A percentile compares a stretch with the other conserved stretches of the same genome.
These are phyloP conservation scores for Metrosideros polymorpha DNA, from an alignment of 441 rosid genomes.

Conservation along the genomic window DNA sequence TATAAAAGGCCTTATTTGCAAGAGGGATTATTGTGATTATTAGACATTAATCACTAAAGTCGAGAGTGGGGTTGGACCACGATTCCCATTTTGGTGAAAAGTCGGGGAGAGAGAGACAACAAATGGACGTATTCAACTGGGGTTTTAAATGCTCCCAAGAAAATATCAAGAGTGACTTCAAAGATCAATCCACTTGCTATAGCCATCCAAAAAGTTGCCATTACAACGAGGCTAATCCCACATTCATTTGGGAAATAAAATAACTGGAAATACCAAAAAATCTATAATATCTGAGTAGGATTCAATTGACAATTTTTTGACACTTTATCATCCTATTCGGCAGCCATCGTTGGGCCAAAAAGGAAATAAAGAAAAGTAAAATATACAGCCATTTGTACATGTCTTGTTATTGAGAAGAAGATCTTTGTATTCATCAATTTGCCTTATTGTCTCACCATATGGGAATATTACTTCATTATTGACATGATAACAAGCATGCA, in stretches of 20 bases:
- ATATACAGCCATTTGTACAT: not conserved
- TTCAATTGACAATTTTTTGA: not conserved
- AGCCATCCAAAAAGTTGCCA: not conserved
- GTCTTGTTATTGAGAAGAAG: not conserved
- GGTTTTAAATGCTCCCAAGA: not conserved
- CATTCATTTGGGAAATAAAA: not conserved
- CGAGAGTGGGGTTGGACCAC: not conserved
- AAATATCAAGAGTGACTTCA: not conserved
- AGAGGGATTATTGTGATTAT: not conserved
- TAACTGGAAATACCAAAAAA: not conserved
- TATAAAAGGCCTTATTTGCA: not conserved
- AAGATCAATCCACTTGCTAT: not conserved
- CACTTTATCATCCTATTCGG: not conserved
- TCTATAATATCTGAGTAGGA: not conserved
- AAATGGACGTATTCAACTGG: slow-evolving; percentile 10
- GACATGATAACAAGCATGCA: not conserved
- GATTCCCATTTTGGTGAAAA: not conserved
- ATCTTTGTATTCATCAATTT: not conserved
- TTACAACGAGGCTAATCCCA: not conserved
- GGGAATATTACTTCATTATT: not conserved
- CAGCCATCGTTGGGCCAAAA: not conserved
- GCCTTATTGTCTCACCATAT: not conserved
- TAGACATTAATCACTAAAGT: not conserved
- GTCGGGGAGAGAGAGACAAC: not conserved
- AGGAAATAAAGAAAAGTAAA: not conserved